Conservation (phyloP, 176 grass and related monocot genomes). For the Oryza punctata region DNA sequence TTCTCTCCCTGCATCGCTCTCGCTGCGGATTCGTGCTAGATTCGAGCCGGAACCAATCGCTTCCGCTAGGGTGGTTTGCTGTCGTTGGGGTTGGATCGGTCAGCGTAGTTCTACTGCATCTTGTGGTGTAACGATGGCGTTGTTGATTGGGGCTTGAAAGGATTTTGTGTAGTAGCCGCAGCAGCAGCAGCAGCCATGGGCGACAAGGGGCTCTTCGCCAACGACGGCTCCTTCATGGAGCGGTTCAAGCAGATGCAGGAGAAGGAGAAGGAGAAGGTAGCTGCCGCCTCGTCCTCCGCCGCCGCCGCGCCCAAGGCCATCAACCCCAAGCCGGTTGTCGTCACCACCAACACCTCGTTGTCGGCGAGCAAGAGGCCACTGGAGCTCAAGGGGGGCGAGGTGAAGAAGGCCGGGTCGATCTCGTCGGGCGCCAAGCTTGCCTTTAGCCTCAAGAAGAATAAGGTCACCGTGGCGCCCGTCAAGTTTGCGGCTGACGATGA, state of each 20-base stretch:
- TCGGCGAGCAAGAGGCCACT: slow-evolving; percentile 59
- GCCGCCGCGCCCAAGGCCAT: slow-evolving; percentile 19
- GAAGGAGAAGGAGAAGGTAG: slow-evolving; percentile 52
- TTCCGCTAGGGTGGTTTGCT: background rate
- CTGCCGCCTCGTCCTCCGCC: background rate
- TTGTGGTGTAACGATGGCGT: slow-evolving; percentile 18
- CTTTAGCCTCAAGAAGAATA: slow-evolving; percentile 94
- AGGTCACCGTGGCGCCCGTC: slow-evolving; percentile 51
- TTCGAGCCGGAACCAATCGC: background rate
- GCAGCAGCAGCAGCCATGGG: slow-evolving; percentile 38
- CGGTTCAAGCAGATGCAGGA: slow-evolving; percentile 93
- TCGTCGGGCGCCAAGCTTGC: slow-evolving; percentile 66
- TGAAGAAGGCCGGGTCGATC: slow-evolving; percentile 48
- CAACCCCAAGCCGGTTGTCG: slow-evolving; percentile 16
- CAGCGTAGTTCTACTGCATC: background rate
- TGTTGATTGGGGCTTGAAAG: slow-evolving; percentile 44
- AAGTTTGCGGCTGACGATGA: slow-evolving; percentile 71
- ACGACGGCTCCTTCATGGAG: slow-evolving; percentile 98
- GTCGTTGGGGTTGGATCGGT: background rate
- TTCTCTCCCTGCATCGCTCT: background rate
- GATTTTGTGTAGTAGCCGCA: slow-evolving; percentile 28
- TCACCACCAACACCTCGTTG: slow-evolving; percentile 14
- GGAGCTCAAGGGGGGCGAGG: slow-evolving; percentile 41
- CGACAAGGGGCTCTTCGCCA: slow-evolving; percentile 73
- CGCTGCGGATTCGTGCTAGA: background rate